Evolutionary conservation across 1,139 yeast genomes (phyloP).

Genomic region (Lodderomyces theae): DNA sequence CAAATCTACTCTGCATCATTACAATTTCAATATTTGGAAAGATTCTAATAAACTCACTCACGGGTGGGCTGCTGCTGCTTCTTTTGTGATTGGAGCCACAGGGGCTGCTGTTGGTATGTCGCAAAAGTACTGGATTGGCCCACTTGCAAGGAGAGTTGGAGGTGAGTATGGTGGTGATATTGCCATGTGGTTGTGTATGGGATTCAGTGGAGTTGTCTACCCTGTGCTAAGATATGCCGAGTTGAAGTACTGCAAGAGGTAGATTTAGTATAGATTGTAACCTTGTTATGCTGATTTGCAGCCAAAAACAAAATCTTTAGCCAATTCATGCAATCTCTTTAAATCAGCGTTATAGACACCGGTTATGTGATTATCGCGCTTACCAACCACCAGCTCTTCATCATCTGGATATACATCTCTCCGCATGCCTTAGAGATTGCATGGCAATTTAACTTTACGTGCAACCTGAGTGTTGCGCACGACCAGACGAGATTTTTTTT

Average conservation of each 20-base stretch:
- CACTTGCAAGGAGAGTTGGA: constrained; percentile 60
- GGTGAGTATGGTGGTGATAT: constrained; percentile 66
- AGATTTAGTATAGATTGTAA: too few species aligned
- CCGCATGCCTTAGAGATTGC: too few species aligned
- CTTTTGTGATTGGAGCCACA: constrained; percentile 63
- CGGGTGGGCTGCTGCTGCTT: constrained; percentile 61
- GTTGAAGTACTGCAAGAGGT: constrained; percentile 51
- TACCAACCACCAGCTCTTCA: too few species aligned
- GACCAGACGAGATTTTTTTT: not conserved
- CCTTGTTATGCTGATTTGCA: not conserved
- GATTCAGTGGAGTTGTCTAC: constrained; percentile 62
- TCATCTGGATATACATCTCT: too few species aligned
- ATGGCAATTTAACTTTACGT: too few species aligned
- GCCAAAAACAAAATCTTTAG: too few species aligned
- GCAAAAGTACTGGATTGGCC: constrained; percentile 75
- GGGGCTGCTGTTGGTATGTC: constrained; percentile 86
- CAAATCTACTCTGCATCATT: constrained; percentile 26
- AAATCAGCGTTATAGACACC: too few species aligned
- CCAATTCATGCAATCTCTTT: too few species aligned
- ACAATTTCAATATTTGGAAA: constrained; percentile 70
- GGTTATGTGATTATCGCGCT: too few species aligned
- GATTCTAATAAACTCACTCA: constrained; percentile 51
- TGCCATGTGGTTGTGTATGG: constrained; percentile 81
- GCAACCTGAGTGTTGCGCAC: too few species aligned
- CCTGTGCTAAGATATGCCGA: constrained; percentile 67